Percentiles rank a stretch among this genome's conserved stretches.
Conservation (phyloP, 2,329 filamentous ascomycete genomes). For the Aspergillus neotritici region DNA sequence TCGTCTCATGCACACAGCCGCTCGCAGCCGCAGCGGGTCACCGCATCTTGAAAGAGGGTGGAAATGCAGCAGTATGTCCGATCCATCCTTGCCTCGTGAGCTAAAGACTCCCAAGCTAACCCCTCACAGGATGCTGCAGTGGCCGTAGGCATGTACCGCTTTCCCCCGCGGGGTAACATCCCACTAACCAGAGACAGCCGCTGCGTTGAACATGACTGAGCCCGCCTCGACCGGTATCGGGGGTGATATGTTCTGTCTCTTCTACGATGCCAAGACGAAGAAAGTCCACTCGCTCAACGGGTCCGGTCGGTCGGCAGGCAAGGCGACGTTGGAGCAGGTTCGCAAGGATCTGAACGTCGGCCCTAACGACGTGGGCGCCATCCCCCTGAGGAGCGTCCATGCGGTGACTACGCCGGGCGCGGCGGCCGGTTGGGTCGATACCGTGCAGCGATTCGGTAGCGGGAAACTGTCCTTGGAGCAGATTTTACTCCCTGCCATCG, state of each 20-base stretch:
- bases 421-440: conserved; percentile 88
- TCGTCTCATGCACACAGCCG: conserved; percentile 84
- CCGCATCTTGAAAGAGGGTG: conserved; percentile 75
- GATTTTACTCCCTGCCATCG: conserved; percentile 75
- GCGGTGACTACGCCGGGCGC: conserved; percentile 85
- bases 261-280: conserved; percentile 76
- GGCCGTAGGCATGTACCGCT: conserved; percentile 62
- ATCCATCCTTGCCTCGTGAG: neutral
- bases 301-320: conserved; percentile 73
- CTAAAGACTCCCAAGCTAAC: conserved; percentile 1
- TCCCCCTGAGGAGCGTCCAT: conserved; percentile 72
- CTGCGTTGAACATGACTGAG: conserved; percentile 88
- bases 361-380: conserved; percentile 51
- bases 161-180: neutral
- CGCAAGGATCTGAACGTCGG: conserved; percentile 63
- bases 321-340: conserved; percentile 64
- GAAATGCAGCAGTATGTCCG: conserved; percentile 78
- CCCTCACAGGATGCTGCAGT: conserved; percentile 78
- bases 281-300: conserved; percentile 85
- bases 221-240: conserved; percentile 91
- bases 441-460: conserved; percentile 81
- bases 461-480: conserved; percentile 71
- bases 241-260: conserved; percentile 95
- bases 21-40: conserved; percentile 84
- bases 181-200: conserved; percentile 51